Base-by-base conservation (phyloP, 1,284 basidiomycete genomes). In the Vanrija pseudolonga region DNA sequence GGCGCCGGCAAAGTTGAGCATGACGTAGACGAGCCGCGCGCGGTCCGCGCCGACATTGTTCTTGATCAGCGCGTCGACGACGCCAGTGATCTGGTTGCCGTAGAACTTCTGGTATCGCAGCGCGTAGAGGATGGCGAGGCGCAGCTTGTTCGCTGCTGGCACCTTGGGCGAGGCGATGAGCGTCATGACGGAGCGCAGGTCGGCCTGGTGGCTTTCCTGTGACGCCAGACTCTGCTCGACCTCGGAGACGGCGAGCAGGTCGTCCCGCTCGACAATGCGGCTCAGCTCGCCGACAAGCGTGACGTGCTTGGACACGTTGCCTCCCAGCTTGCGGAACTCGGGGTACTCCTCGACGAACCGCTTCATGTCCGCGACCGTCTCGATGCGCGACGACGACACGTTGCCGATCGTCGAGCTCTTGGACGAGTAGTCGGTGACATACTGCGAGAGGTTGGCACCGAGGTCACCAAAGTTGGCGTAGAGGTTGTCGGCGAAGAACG, bases 271-370 rank as follows among this genome's bases (percentile, higher is more conserved):
- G 19, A 98, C 92, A 39, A 97, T 74, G 55, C 92, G 81, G 69
- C 92, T 96, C 57, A 99, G 82, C 74, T 98, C 96, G 37, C 95
- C 95, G 0, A 99, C 92, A 12, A 99, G 78, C 8, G 94, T 89
- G 20, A 98, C 96, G 69, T 98, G 96, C 76, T 98, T 99, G 77
- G 89, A 92, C 28, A 99, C 96, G 73, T 99, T 99, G 20, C 94
- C 94, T 4, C 96, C 92, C 28, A 98, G 81, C 69, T 94, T 94
- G 62, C 87, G 82, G 73, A 98, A 98, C 74, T 98, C 96, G 2
- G 96, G 96, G 76, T 97, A 99, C 66, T 97, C 94, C 72, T 99
- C 96, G 3, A 99, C 89, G 68, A 99, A 99, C 19, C 84, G 85
- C 74, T 97, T 97, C 94, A 97, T 97, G 69, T 99, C 96, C 8